phyloP scores from a whole-genome alignment of 1,284 basidiomycete species.

The Trichosporon coremiiforme region DNA sequence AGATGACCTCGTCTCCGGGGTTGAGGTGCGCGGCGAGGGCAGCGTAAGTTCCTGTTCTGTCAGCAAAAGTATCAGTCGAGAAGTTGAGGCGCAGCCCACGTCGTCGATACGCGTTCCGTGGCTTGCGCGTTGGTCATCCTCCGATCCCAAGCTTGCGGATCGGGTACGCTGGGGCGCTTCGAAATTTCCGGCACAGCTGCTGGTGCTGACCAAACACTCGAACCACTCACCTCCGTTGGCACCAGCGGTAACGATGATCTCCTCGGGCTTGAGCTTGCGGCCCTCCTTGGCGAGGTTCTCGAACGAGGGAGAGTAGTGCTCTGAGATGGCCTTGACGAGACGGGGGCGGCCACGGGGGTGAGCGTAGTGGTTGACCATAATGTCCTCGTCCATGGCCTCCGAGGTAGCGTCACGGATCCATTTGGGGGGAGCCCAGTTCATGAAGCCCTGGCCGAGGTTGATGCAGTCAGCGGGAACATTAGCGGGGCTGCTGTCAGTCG shows the following conservation, averaged over 20 bases:
- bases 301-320: conserved; percentile 68
- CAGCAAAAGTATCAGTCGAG: not conserved
- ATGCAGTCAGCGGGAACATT: conserved; percentile 84
- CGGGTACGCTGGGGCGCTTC: not conserved
- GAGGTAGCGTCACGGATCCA: conserved; percentile 80
- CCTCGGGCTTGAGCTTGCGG: conserved; percentile 78
- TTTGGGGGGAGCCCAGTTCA: conserved; percentile 76
- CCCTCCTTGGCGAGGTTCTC: conserved; percentile 62
- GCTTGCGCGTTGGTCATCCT: not conserved
- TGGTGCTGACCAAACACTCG: not conserved
- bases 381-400: conserved; percentile 65
- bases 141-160: not conserved
- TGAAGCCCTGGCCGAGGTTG: conserved; percentile 92
- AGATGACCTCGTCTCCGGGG: conserved; percentile 91
- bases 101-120: not conserved
- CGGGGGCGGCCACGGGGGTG: conserved; percentile 84
- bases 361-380: conserved; percentile 82
- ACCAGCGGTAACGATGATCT: conserved; percentile 92
- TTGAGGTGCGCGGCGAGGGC: conserved; percentile 86
- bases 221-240: conserved; percentile 79
- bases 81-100: not conserved
- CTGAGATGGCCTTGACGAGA: conserved; percentile 79
- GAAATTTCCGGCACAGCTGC: conserved; percentile 9
- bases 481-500: conserved; percentile 63
- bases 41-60: conserved; percentile 75